A percentile compares a stretch with the other conserved stretches of the same genome.
phyloP scores from a whole-genome alignment of 2,329 filamentous ascomycete genomes.

The Trichoderma lentiforme region DNA sequence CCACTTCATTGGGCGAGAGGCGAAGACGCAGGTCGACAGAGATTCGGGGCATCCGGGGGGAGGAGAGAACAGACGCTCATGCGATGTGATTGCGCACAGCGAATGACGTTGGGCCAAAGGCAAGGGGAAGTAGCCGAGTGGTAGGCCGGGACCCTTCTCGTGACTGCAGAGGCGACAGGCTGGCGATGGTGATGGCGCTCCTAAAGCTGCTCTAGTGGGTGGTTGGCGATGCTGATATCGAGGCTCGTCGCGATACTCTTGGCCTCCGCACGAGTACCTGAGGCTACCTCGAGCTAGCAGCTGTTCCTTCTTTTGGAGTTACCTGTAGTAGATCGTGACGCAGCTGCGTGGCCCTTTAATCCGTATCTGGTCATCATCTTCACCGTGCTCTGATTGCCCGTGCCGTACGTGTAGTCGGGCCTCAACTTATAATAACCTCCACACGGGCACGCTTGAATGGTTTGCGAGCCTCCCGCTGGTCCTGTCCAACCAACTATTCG shows the following conservation, averaged over 20 bases:
- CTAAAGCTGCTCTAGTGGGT: background rate
- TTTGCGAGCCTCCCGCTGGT: background rate
- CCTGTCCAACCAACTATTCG: background rate
- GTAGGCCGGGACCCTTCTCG: background rate
- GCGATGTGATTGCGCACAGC: constrained; percentile 15
- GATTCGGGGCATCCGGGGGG: background rate
- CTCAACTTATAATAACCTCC: background rate
- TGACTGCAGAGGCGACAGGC: constrained; percentile 9
- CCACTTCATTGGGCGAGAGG: constrained; percentile 1
- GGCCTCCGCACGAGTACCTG: background rate
- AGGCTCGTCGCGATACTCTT: background rate
- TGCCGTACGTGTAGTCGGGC: background rate
- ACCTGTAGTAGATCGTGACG: background rate
- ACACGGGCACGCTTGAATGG: background rate
- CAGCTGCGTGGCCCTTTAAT: background rate
- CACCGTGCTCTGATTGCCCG: background rate
- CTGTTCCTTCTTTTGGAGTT: background rate
- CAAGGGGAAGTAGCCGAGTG: constrained; percentile 18
- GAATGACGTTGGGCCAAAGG: background rate
- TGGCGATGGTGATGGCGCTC: background rate
- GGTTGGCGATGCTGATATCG: background rate
- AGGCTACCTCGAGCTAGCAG: background rate
- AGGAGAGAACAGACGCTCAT: background rate
- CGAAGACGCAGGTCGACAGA: background rate
- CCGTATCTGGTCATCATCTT: background rate